A percentile compares a stretch with the other conserved stretches of the same genome.
These are phyloP conservation scores for Termitomyces titanicus DNA, from an alignment of 768 basidiomycete species.

Conservation along the genomic window DNA sequence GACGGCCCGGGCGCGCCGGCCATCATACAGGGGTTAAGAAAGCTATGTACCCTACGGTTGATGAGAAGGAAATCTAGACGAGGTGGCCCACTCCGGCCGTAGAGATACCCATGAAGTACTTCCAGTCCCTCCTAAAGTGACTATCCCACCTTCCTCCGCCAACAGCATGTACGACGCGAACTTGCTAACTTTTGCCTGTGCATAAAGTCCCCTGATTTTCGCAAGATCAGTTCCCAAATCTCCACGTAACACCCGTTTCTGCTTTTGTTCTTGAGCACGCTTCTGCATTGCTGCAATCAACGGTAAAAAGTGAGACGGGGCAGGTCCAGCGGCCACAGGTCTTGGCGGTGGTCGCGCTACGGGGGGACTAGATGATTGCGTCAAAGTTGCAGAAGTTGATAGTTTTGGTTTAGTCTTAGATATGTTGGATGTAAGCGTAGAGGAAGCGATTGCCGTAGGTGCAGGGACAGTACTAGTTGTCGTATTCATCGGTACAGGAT, in stretches of 20 bases:
- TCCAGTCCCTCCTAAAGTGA: slow-evolving; percentile 17
- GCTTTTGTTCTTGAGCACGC: neutral
- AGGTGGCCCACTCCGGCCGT: slow-evolving; percentile 14
- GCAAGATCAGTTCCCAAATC: slow-evolving; percentile 18
- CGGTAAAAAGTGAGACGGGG: slow-evolving; percentile 5
- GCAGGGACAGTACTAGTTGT: neutral
- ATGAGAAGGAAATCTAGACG: neutral
- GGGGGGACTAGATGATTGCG: neutral
- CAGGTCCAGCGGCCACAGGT: neutral
- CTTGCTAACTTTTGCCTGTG: slow-evolving; percentile 16
- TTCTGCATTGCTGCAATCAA: slow-evolving; percentile 6
- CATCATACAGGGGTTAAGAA: too few species aligned
- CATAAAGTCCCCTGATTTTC: slow-evolving; percentile 16
- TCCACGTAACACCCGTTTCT: neutral
- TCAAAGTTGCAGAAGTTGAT: neutral
- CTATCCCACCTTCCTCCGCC: slow-evolving; percentile 20
- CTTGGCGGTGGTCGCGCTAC: neutral
- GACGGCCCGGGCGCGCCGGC: too few species aligned
- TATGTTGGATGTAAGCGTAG: neutral
- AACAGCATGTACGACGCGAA: slow-evolving; percentile 21
- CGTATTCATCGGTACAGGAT: neutral
- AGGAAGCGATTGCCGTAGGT: neutral
- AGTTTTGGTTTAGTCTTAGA: neutral
- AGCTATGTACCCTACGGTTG: too few species aligned
- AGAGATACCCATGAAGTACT: slow-evolving; percentile 20